A percentile compares a stretch with the other conserved stretches of the same genome.
Conservation (phyloP, 1,139 yeast species). For the Pichia sp. region DNA sequence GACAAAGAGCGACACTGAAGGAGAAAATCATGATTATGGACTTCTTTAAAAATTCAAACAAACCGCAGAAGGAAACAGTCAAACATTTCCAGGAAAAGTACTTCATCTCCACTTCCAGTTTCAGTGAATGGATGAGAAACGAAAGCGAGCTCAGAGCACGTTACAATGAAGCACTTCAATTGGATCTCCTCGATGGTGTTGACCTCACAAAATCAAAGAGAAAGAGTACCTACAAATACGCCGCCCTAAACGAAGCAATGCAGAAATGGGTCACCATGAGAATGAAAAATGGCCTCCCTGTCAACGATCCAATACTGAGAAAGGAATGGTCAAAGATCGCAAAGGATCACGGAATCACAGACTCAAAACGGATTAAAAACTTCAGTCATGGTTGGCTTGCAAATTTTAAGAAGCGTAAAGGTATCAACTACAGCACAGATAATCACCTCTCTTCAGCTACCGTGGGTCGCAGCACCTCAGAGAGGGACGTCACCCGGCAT, state of each 20-base stretch:
- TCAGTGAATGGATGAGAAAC: conserved; percentile 54
- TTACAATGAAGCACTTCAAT: conserved; percentile 21
- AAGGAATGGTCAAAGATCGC: conserved; percentile 53
- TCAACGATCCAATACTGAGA: conserved; percentile 48
- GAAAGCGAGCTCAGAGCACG: conserved; percentile 43
- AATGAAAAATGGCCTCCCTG: conserved; percentile 37
- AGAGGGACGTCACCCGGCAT: no score
- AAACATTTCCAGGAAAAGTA: conserved; percentile 41
- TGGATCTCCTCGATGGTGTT: conserved; percentile 27
- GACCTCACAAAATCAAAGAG: conserved; percentile 37
- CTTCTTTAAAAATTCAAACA: conserved; percentile 38
- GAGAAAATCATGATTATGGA: conserved; percentile 51
- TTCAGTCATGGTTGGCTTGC: conserved; percentile 59
- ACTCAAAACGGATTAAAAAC: conserved; percentile 47
- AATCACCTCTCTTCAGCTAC: no score
- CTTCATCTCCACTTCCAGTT: conserved; percentile 49
- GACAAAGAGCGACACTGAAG: conserved; percentile 50
- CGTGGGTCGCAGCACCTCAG: no score
- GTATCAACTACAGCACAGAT: no score
- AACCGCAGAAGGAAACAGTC: conserved; percentile 54
- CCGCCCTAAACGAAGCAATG: conserved; percentile 52
- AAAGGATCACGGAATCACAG: conserved; percentile 49
- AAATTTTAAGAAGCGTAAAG: conserved; percentile 44
- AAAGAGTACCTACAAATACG: conserved; percentile 48
- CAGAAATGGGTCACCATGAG: conserved; percentile 42